Base-by-base conservation (phyloP, 345 rosid genomes). In the Citrus trifoliata region DNA sequence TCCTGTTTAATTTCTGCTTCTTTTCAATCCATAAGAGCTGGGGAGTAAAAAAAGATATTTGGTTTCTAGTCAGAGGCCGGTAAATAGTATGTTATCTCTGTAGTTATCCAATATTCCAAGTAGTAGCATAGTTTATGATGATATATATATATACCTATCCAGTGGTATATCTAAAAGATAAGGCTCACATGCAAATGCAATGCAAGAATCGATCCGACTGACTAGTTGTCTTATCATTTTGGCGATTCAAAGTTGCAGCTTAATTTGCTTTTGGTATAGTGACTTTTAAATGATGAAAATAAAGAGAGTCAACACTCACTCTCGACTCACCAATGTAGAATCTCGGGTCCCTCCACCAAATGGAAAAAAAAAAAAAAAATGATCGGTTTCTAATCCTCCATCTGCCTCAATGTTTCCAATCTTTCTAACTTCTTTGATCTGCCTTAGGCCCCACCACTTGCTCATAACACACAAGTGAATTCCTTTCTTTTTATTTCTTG, bases 331-430 rank as follows among this genome's bases (percentile, higher is more conserved):
- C 76, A 73, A 59, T 73, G 56, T 73, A 13, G 67, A 73, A 2
- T 46, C 40, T 8, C 21, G 78, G 78, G 78, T 48, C 78, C 78
- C 71, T 64, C 78, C 77, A 60, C 78, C 48, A 35, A 35, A 28
- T 48, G 12, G 21, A 48, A 46, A 71, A 64, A 46, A 48, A 46
- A 71, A 64, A 46, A 48, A 46, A 51, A 64, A 46, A 75, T 22
- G 62, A 48, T 48, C 78, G 78, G 78, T 14, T 65, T 32, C 62
- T 64, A 12, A 1, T 58, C 22, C 16, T 75, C 30, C 67, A 56
- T 72, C 30, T 72, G 62, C 75, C 42, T 22, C 1, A 21, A 12
- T 3, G 46, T 70, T 70, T 1, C 2, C 2, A 4, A 3, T 19
- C 19, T 18, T 53, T 6, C 58, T 25, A 61, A 24, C 12, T 14